Base-by-base conservation (phyloP, 2,329 filamentous ascomycete species). In the Furcasterigmium sp. region DNA sequence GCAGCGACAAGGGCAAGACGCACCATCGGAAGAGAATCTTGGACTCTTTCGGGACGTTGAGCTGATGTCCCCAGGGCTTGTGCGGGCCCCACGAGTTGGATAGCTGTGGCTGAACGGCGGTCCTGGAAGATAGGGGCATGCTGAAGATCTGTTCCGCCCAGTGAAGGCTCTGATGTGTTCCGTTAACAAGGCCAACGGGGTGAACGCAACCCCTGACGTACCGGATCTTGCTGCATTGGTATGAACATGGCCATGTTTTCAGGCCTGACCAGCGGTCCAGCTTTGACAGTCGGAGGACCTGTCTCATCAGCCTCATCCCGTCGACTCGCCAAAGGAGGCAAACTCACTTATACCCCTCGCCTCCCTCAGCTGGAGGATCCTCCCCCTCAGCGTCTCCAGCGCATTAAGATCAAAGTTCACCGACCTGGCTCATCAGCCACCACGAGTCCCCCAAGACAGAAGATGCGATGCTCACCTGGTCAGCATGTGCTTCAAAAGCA, bases 91-190 rank as follows among this genome's bases (percentile, higher is more conserved):
- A 67, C 6, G 70, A 71, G 47, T 58, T 64, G 2, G 72, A 78
- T 4, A 39, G 18, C 26, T 34, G 49, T 38, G 70, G 63, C 50
- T 68, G 71, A 40, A 81, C 58, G 5, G 67, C 63, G 5, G 75
- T 80, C 11, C 70, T 64, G 10, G 69, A 70, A 1, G 76, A 68
- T 30, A 78, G 60, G 0, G 74, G 73, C 17, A 73, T 63, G 1
- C 74, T 73, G 49, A 83, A 82, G 19, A 83, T 78, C 32, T 75
- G 69, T 51, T 80, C 72, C 6, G 78, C 76, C 80, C 80, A 84
- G 53, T 83, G 78, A 5, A 67, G 60, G 39, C 62, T 63, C 75
- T 80, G 46, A 41, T 23, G 10, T 4, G 29, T 11, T 18, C 13
- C 4, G 7, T 20, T 40, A n/a, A 41, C 14, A 18, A 14, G n/a